phyloP scores from a whole-genome alignment of 169 alveolate genomes.

The Eimeria sp. region DNA sequence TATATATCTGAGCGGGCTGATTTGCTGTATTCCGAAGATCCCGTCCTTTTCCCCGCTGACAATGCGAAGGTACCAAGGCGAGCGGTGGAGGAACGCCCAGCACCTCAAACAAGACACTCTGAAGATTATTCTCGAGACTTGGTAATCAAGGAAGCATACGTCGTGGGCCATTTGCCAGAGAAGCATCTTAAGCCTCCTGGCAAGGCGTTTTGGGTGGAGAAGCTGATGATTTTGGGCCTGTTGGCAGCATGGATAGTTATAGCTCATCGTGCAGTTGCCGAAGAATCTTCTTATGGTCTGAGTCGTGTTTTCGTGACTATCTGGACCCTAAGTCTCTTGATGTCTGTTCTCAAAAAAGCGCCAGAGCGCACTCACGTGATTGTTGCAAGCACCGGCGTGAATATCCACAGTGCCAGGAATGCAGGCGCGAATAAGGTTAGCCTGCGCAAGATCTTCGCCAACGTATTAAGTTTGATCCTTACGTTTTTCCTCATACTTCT shows the following conservation, averaged over 20 bases:
- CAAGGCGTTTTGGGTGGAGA: neutral
- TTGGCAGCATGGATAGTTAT: neutral
- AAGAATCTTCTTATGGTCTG: neutral
- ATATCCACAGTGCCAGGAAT: neutral
- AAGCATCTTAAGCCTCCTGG: neutral
- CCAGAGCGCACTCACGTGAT: neutral
- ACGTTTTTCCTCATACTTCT: neutral
- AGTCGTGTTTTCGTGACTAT: neutral
- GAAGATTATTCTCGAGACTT: neutral
- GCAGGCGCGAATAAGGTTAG: neutral
- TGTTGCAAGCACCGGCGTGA: neutral
- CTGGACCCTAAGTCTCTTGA: conserved; percentile 8
- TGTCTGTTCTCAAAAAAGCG: neutral
- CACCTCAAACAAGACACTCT: neutral
- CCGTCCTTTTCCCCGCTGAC: neutral
- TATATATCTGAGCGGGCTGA: neutral
- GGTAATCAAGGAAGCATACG: neutral
- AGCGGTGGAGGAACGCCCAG: neutral
- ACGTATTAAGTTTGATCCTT: neutral
- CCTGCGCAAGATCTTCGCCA: conserved; percentile 17
- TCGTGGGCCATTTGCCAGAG: neutral
- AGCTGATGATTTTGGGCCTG: conserved; percentile 3
- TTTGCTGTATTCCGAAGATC: neutral
- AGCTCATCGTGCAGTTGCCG: neutral
- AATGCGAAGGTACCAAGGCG: neutral